Evolutionary conservation across 352 stramenopile genomes (phyloP), one percentile per base, ranked within the genome.

Genomic region (Phytopythium delawarense): DNA sequence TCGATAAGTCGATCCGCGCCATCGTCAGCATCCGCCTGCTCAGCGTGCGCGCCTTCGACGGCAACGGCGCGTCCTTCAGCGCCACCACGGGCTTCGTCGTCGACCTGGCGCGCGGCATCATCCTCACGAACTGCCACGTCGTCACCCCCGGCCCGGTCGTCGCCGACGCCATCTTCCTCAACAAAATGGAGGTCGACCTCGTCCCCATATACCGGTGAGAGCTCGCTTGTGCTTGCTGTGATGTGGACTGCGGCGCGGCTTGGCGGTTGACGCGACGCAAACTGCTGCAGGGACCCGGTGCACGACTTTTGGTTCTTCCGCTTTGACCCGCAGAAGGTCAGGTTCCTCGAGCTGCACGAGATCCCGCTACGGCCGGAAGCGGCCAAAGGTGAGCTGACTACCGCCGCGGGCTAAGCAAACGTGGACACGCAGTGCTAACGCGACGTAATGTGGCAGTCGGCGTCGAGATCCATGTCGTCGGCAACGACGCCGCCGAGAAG

Each of bases 221-320:
- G 16, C 2, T 9, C 13, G 13, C 18, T 28, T 28, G 25, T 28
- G 25, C 25, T 28, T 28, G 25, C 25, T 28, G 25, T 28, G 25
- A 28, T 28, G 25, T 28, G 25, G 25, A 28, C 25, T 28, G 25
- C 2, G 40, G 15, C 4, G 40, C 3, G 13, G 20, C 7, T 8
- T 18, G 40, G 18, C 5, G 18, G 21, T 1, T 46, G 18, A 46
- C 13, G 40, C 18, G 40, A 46, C 25, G 5, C 11, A 21, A 9
- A 9, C 5, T n/a, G 18, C 9, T 42, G 37, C 57, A 88, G 80
- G 8, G 92, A 98, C 58, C 92, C 91, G 0, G 88, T 98, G 42
- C 92, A 98, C 68, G 92, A 98, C 77, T 98, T 97, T 75, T 89
- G 88, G n/a, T 96, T 98, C 60, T 94, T 88, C 66, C 79, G 75